Conservation (phyloP, 1,139 yeast species). For the Magnusiomyces fungicola region DNA sequence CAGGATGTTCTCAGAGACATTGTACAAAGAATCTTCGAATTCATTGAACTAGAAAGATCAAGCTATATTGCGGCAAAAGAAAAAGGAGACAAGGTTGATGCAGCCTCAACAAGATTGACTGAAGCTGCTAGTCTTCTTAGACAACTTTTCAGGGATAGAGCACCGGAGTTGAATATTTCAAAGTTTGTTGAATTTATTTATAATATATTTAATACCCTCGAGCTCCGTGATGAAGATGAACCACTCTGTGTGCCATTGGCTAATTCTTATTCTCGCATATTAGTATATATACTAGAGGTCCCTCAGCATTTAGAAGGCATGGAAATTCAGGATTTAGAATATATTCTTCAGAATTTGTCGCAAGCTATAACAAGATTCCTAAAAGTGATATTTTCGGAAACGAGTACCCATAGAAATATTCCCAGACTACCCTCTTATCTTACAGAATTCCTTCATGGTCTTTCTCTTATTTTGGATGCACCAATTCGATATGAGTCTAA, state of each 20-base stretch:
- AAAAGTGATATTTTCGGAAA: neutral
- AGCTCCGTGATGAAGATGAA: neutral
- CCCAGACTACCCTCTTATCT: neutral
- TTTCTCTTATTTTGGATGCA: neutral
- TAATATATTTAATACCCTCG: neutral
- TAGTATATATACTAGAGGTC: neutral
- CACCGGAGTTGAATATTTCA: neutral
- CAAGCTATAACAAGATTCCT: neutral
- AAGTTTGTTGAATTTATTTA: neutral
- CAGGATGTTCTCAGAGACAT: neutral
- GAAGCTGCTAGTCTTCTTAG: neutral
- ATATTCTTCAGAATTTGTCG: neutral
- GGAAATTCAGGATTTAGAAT: neutral
- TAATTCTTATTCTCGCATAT: neutral
- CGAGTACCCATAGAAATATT: neutral
- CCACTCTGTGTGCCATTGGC: conserved; percentile 1
- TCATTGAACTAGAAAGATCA: neutral
- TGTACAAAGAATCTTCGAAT: neutral
- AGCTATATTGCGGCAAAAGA: neutral
- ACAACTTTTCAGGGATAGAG: neutral
- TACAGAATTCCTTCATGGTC: neutral
- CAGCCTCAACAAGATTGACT: neutral
- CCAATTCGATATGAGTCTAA: neutral
- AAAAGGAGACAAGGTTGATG: neutral
- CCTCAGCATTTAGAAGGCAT: neutral